Base-by-base conservation (phyloP, 139 green algal species). In the Tetraselmis striata region DNA sequence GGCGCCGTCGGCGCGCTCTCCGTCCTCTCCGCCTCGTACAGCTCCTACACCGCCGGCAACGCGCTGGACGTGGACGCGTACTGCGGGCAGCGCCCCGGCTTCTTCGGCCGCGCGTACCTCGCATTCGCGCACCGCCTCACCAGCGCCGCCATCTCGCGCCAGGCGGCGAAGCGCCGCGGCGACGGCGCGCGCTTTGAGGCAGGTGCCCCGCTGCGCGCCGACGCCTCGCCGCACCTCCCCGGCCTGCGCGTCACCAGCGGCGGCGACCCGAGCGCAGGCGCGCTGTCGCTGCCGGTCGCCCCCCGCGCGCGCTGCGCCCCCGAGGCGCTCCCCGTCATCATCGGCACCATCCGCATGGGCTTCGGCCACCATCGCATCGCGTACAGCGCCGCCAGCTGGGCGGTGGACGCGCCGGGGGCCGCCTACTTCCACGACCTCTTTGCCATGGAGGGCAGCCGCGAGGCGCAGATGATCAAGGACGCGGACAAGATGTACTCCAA, bases 271-370 rank as follows among this genome's bases (percentile, higher is more conserved):
- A 24, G 29, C 77, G 23, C 2, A 2, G 77, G 23, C 5, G 5
- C 77, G 28, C 77, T 67, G 27, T 45, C 77, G 29, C 29, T 80
- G 28, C 29, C 28, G 18, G 23, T 27, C 29, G 23, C 11, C 2
- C 77, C 77, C 5, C 45, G 45, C 5, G 45, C 18, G 5, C 45
- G 45, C 45, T 25, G 11, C 45, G 11, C 11, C 18, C 45, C 45
- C 11, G 45, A 67, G 18, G 5, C 45, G 18, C 45, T 67, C 18
- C 45, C 45, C 45, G 30, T 80, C 28, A 30, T 80, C 29, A 30
- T 80, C 27, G 77, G 77, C 28, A 80, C 77, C 77, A 80, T 80
- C 77, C 77, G 77, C 28, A 80, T 80, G 77, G 77, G 77, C 77
- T 80, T 80, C 29, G 77, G 77, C 5, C 77, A 80, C 28, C 77